Conservation (phyloP, 495 filamentous ascomycete species). For the Wilcoxina mikolae region DNA sequence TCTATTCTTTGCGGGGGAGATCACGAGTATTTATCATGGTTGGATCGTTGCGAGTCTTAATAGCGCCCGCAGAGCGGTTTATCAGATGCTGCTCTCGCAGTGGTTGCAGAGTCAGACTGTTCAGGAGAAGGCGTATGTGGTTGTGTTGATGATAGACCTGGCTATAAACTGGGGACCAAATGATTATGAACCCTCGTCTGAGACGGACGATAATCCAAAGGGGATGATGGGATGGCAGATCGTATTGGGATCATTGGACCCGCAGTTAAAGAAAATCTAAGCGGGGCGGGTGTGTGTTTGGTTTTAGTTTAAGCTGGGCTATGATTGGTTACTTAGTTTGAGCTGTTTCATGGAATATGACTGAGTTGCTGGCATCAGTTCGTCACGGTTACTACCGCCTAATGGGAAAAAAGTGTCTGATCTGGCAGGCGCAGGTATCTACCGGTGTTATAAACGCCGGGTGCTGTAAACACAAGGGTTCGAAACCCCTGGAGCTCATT, state of each 20-base stretch:
- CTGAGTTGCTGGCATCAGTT: too few species aligned
- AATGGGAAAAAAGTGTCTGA: too few species aligned
- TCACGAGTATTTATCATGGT: slow-evolving; percentile 14
- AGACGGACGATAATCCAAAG: neutral
- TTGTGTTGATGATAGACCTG: neutral
- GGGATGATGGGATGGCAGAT: slow-evolving; percentile 2
- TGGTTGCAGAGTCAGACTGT: neutral
- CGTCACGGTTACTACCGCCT: too few species aligned
- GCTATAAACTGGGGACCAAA: neutral
- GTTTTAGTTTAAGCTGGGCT: too few species aligned
- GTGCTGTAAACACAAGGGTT: too few species aligned
- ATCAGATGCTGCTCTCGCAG: slow-evolving; percentile 5
- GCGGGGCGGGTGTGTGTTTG: too few species aligned
- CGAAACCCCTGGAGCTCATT: too few species aligned
- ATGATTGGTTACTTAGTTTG: too few species aligned
- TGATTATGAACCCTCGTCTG: neutral
- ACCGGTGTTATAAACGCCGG: too few species aligned
- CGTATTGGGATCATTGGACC: neutral
- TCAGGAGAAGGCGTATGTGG: slow-evolving; percentile 3
- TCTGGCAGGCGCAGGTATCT: too few species aligned
- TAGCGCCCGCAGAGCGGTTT: slow-evolving; percentile 8
- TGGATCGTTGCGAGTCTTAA: slow-evolving; percentile 16
- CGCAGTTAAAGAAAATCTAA: neutral
- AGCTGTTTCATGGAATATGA: too few species aligned
- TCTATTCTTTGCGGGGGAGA: slow-evolving; percentile 11